Evolutionary conservation across 345 rosid species (phyloP), one percentile per base, ranked within the genome.

Genomic region (Linum usitatissimum): DNA sequence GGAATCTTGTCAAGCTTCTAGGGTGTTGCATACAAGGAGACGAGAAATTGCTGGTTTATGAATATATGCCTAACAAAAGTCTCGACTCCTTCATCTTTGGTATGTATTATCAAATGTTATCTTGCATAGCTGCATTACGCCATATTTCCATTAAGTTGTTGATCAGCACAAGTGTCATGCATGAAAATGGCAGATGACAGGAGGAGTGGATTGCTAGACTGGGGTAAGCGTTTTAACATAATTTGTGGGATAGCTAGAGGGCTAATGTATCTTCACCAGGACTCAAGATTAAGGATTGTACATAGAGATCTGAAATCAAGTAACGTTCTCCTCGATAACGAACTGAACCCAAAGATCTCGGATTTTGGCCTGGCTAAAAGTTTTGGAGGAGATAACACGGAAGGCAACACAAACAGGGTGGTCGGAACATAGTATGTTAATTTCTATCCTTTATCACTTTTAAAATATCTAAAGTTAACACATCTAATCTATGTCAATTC

Each of bases 21-120:
- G 59, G 59, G 5, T 55, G 59, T 55, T 55, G 59, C 28, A 55
- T 55, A 9, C 23, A 55, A 55, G 59, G 59, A 19, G 59, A 55
- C 14, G 59, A 55, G 8, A 55, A 10, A 28, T 20, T 55, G 59
- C 28, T 55, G 59, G 59, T 55, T 6, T 55, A 55, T 12, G 59
- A 55, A 3, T 55, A 18, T 30, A 55, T 55, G 59, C 30, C 59
- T 18, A 20, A 55, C 18, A 55, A 55, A 19, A 55, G 59, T 14
- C 14, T 55, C 13, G 59, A 55, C 28, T 12, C n/a, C 15, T 55
- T 55, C 30, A 55, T 55, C 6, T 55, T 55, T 8, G 59, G 59
- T 55, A 6, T 28, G 59, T 23, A 23, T 23, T 1, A 1, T 23
- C 2, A 23, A 1, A 23, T 23, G 1, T 23, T 23, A 23, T 23